Percentiles rank a stretch among this genome's conserved stretches.
Evolutionary conservation across 73 alveolate species (phyloP).

Genomic region (Paramecium primaurelia): DNA sequence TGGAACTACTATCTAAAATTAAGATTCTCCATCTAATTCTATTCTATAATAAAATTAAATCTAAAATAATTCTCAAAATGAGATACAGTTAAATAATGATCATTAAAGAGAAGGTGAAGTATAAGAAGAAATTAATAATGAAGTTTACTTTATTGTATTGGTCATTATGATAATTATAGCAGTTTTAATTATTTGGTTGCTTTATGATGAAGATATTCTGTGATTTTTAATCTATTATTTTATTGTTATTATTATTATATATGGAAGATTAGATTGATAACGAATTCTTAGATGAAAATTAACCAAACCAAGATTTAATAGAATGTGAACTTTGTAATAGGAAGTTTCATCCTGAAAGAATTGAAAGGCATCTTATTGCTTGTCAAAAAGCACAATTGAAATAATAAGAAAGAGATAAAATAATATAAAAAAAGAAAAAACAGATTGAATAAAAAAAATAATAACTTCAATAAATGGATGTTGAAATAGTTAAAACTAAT

Average conservation of each 20-base stretch:
- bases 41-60: background rate
- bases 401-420: constrained; percentile 20
- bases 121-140: background rate
- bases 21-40: background rate
- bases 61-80: background rate
- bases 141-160: background rate
- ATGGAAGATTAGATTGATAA: constrained; percentile 23
- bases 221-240: background rate
- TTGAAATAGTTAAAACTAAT: background rate
- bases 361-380: constrained; percentile 1
- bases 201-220: background rate
- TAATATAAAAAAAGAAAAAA: background rate
- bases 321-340: constrained; percentile 6
- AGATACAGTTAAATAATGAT: background rate
- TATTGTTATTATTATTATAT: background rate
- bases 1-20: background rate
- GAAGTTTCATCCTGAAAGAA: constrained; percentile 38
- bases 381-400: constrained; percentile 16
- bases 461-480: background rate
- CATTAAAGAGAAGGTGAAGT: background rate
- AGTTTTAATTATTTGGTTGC: background rate
- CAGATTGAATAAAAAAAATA: background rate
- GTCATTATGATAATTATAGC: background rate
- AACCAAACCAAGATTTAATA: background rate
- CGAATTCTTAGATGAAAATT: background rate